Evolutionary conservation across 495 filamentous ascomycete genomes (phyloP).

Genomic region (Letharia columbiana): DNA sequence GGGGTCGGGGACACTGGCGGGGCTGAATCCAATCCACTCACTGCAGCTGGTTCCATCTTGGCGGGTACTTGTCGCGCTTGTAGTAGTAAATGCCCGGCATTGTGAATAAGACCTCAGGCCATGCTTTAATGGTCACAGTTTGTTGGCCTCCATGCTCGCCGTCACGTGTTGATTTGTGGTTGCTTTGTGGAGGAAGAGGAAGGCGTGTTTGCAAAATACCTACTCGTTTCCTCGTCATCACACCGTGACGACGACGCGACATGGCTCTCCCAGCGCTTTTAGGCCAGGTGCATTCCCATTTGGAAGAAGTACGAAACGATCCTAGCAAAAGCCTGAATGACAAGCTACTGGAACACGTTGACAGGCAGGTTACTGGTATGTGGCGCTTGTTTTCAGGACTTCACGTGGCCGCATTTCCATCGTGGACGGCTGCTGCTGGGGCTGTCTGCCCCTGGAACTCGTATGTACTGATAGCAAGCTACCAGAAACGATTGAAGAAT

Average conservation of each 20-base stretch:
- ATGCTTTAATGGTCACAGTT: background rate
- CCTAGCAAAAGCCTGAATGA: conserved; percentile 16
- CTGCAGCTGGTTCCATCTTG: background rate
- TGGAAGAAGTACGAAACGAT: conserved; percentile 14
- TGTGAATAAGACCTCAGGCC: background rate
- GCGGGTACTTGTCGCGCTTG: background rate
- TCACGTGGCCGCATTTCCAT: background rate
- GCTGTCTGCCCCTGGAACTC: background rate
- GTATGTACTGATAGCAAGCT: background rate
- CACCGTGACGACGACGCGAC: background rate
- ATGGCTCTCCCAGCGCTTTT: conserved; percentile 13
- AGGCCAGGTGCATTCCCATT: conserved; percentile 10
- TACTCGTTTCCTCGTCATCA: background rate
- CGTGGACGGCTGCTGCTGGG: background rate
- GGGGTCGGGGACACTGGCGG: conserved; percentile 3
- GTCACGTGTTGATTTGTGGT: background rate
- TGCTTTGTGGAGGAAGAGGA: background rate
- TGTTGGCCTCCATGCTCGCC: background rate
- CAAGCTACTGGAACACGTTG: conserved; percentile 18
- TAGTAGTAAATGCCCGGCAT: background rate
- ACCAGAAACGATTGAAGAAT: conserved; percentile 17
- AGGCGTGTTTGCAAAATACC: background rate
- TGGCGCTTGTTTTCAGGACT: background rate
- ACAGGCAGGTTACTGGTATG: conserved; percentile 19
- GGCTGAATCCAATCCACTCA: conserved; percentile 1